Evolutionary conservation across 768 basidiomycete species (phyloP).

Genomic region (Lentinula sp.): DNA sequence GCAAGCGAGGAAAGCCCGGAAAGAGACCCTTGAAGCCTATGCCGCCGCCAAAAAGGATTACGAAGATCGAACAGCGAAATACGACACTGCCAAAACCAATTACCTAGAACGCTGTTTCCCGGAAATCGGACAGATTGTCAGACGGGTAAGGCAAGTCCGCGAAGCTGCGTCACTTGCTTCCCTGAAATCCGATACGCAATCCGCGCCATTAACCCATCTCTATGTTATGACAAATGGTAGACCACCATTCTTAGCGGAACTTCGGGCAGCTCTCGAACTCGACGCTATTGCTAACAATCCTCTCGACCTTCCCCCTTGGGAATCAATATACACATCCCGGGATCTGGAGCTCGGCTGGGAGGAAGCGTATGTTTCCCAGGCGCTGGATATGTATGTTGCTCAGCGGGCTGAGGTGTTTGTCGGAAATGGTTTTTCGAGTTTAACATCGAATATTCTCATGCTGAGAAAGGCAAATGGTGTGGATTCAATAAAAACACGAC

Average conservation of each 20-base stretch:
- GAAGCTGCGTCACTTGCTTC: constrained; percentile 16
- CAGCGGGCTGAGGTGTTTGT: constrained; percentile 59
- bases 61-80: constrained; percentile 18
- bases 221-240: constrained; percentile 66
- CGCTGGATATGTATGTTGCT: constrained; percentile 65
- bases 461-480: constrained; percentile 24
- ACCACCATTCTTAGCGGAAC: constrained; percentile 38
- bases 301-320: constrained; percentile 29
- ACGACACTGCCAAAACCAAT: constrained; percentile 8
- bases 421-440: constrained; percentile 54
- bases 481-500: constrained; percentile 20
- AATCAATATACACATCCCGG: constrained; percentile 44
- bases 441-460: constrained; percentile 34
- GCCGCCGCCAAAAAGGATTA: constrained; percentile 8
- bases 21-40: constrained; percentile 15
- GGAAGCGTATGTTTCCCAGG: constrained; percentile 49
- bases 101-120: constrained; percentile 52
- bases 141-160: constrained; percentile 28
- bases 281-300: constrained; percentile 12
- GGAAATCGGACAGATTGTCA: constrained; percentile 39
- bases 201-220: constrained; percentile 20
- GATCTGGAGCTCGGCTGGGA: constrained; percentile 50
- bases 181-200: background rate
- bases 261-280: constrained; percentile 32
- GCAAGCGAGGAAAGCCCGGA: background rate